Evolutionary conservation across 1,139 yeast species (phyloP), one percentile per base, ranked within the genome.

Genomic region (Scheffersomyces illinoinensis): DNA sequence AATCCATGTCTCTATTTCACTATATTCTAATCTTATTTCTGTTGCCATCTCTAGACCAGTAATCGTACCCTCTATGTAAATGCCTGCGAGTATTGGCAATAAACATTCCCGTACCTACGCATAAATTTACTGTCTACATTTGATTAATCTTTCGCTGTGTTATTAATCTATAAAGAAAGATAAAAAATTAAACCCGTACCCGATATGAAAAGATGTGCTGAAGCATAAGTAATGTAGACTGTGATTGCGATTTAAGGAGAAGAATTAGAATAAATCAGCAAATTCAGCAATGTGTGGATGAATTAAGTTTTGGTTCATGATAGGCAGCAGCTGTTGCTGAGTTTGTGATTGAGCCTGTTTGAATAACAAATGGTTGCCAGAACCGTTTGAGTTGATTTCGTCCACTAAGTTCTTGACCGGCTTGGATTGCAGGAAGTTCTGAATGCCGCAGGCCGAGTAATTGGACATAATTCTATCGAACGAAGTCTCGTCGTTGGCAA

Each of bases 401-500:
- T 48, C 51, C 5, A 48, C 51, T 18, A 48, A 48, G 43, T 33
- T 33, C 21, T 24, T 21, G n/a, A 48, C 51, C 17, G 51, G 51
- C 51, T 48, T 48, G 8, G 56, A 26, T 14, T 54, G 53, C 56
- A 52, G 49, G 51, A 53, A 66, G 57, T 69, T 69, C 61, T 78
- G 81, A 57, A 74, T 76, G 20, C 82, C 82, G 58, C 82, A 76
- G 56, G 73, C 67, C 61, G 73, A 69, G 67, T 78, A 79, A 70
- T 81, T 78, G 51, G 76, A 74, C 76, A 81, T 76, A 59, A 81
- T 76, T 52, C 83, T 66, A 63, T 77, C 78, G 61, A 81, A 73
- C 54, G 82, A 75, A 14, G 71, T 68, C 56, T 78, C 81, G 64
- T 83, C 83, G 59, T 81, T 79, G 4, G 90, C 90, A 58, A 86